phyloP scores from a whole-genome alignment of 192 early-diverging fungal genomes.

The Coemansia sp. region DNA sequence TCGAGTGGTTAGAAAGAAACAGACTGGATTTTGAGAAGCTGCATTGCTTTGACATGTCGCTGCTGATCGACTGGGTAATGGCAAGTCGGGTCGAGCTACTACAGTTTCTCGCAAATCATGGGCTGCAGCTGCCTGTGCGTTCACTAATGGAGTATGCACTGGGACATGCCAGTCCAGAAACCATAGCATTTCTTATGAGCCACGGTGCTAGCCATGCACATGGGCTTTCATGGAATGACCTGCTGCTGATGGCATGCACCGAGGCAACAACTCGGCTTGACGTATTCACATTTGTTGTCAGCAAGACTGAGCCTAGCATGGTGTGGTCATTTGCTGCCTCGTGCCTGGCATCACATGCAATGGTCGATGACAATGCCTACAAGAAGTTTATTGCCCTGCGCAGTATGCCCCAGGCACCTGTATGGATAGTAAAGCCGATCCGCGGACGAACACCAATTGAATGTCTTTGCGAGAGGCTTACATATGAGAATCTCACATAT shows the following conservation, averaged over 20 bases:
- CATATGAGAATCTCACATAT: conserved; percentile 31
- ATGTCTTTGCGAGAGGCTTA: conserved; percentile 30
- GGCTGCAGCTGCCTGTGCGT: conserved; percentile 19
- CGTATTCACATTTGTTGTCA: conserved; percentile 21
- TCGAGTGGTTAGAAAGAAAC: conserved; percentile 21
- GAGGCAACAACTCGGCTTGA: conserved; percentile 20
- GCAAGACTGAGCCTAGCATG: conserved; percentile 31
- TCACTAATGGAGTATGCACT: conserved; percentile 38
- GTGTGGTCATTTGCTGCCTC: conserved; percentile 40
- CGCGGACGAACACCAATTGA: conserved; percentile 41
- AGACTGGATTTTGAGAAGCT: conserved; percentile 11
- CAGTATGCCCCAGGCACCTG: conserved; percentile 11
- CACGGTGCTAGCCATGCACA: conserved; percentile 9
- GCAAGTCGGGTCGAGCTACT: conserved; percentile 25
- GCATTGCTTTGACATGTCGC: conserved; percentile 27
- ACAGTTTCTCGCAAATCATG: conserved; percentile 6
- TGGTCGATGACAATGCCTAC: conserved; percentile 24
- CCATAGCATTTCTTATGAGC: conserved; percentile 25
- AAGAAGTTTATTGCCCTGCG: conserved; percentile 33
- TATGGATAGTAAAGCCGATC: conserved; percentile 23
- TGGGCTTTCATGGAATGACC: conserved; percentile 32
- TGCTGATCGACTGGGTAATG: conserved; percentile 24
- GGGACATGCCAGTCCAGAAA: conserved; percentile 15
- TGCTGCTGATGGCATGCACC: conserved; percentile 41
- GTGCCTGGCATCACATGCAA: conserved; percentile 37